Conservation (phyloP, 164 flowering plant genomes). For the Vitis rupestris region DNA sequence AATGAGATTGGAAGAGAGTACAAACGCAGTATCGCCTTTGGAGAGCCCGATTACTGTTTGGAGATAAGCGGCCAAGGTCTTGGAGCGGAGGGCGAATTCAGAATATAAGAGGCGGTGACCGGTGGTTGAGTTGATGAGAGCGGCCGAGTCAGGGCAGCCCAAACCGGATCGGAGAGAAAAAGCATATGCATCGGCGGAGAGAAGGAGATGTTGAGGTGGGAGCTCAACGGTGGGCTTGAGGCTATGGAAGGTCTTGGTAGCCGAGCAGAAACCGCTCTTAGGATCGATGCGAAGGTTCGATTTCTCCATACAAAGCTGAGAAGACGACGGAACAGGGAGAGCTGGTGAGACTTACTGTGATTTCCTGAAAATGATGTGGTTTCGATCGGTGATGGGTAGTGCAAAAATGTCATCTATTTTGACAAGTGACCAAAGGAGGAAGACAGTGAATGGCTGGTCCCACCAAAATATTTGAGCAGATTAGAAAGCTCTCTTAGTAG, state of each 20-base stretch:
- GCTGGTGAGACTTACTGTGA: too few relatives aligned
- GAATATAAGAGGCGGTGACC: constrained; percentile 30
- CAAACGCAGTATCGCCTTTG: constrained; percentile 27
- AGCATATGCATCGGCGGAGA: constrained; percentile 24
- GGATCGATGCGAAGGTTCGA: constrained; percentile 5
- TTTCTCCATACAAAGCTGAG: neutral
- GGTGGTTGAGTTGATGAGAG: constrained; percentile 37
- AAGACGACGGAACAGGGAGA: too few relatives aligned
- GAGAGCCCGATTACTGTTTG: constrained; percentile 6
- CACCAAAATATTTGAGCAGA: too few relatives aligned
- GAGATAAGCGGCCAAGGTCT: constrained; percentile 24
- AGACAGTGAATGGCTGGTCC: too few relatives aligned
- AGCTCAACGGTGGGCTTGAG: constrained; percentile 35
- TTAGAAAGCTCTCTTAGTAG: too few relatives aligned
- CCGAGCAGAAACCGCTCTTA: constrained; percentile 41
- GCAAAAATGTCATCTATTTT: too few relatives aligned
- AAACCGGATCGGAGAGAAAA: constrained; percentile 33
- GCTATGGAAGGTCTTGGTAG: constrained; percentile 51
- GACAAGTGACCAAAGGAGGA: too few relatives aligned
- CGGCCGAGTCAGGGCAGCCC: constrained; percentile 7
- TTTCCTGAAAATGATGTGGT: too few relatives aligned
- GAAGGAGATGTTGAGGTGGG: constrained; percentile 34
- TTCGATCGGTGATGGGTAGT: too few relatives aligned
- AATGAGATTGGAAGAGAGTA: constrained; percentile 32
- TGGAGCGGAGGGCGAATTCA: constrained; percentile 15